phyloP scores from a whole-genome alignment of 441 rosid genomes.

The Erodium moschatum region DNA sequence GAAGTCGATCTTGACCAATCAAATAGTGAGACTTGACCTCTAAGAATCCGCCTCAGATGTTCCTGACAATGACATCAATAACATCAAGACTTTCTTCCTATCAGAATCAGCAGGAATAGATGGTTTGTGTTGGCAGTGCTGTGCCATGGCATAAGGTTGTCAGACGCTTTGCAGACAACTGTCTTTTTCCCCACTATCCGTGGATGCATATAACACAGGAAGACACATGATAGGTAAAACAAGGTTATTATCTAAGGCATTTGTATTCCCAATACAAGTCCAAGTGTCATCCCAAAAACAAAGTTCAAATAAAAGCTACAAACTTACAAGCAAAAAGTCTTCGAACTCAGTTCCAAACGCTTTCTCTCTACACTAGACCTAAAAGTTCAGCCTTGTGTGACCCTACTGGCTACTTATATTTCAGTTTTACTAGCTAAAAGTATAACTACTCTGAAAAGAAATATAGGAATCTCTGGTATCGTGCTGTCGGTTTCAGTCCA shows the following conservation, averaged over 20 bases:
- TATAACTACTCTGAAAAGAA: not conserved
- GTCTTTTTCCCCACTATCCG: not conserved
- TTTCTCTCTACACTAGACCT: not conserved
- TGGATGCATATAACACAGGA: not conserved
- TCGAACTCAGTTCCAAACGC: not conserved
- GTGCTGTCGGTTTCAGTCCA: constrained; percentile 1
- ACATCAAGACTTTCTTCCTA: constrained; percentile 1
- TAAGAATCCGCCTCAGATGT: constrained; percentile 84
- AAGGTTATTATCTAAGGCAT: too few relatives aligned
- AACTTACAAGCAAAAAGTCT: not conserved
- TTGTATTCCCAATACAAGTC: too few relatives aligned
- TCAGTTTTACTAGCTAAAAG: constrained; percentile 4
- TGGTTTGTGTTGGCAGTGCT: not conserved
- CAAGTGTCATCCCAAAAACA: not conserved
- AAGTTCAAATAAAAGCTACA: not conserved
- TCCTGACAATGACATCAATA: constrained; percentile 40
- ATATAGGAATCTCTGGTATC: too few relatives aligned
- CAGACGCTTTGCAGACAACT: not conserved
- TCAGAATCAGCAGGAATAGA: not conserved
- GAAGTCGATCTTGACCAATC: constrained; percentile 97
- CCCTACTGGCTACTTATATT: not conserved
- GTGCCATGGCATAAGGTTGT: not conserved
- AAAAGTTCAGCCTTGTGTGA: not conserved
- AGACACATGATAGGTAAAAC: not conserved
- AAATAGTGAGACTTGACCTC: constrained; percentile 91